phyloP scores from a whole-genome alignment of 2,329 filamentous ascomycete species.

The Pseudogymnoascus sp. region DNA sequence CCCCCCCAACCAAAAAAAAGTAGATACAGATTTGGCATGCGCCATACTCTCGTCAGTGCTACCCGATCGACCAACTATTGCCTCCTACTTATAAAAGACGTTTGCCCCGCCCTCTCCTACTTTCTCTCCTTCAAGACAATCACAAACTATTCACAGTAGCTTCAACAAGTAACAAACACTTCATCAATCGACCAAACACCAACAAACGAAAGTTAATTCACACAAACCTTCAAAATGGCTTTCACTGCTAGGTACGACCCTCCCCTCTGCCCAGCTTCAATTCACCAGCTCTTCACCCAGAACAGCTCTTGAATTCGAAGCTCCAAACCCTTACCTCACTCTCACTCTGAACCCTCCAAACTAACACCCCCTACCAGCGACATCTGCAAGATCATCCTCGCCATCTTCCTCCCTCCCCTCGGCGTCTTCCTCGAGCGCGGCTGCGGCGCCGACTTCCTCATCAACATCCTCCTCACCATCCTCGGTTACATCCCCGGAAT shows the following conservation, averaged over 20 bases:
- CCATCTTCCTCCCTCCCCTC: slow-evolving; percentile 81
- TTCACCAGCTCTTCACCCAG: neutral
- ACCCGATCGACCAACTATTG: neutral
- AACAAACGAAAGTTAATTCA: neutral
- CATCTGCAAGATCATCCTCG: slow-evolving; percentile 78
- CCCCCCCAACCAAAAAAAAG: neutral
- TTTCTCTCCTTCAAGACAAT: neutral
- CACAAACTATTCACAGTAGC: neutral
- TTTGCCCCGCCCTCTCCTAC: neutral
- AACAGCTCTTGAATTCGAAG: neutral
- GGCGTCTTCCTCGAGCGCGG: slow-evolving; percentile 93
- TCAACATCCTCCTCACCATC: slow-evolving; percentile 86
- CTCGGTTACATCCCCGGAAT: slow-evolving; percentile 74
- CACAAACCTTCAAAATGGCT: neutral
- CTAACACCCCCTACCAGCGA: slow-evolving; percentile 43
- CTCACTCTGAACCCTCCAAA: neutral
- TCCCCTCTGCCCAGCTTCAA: neutral
- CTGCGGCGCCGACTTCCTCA: slow-evolving; percentile 78
- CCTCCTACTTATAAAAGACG: neutral
- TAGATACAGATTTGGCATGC: slow-evolving; percentile 5
- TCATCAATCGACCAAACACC: neutral
- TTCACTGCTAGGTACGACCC: slow-evolving; percentile 6
- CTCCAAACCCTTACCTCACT: neutral
- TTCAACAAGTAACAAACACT: neutral
- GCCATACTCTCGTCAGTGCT: neutral